phyloP scores from a whole-genome alignment of 345 rosid species.

The Boechera stricta region DNA sequence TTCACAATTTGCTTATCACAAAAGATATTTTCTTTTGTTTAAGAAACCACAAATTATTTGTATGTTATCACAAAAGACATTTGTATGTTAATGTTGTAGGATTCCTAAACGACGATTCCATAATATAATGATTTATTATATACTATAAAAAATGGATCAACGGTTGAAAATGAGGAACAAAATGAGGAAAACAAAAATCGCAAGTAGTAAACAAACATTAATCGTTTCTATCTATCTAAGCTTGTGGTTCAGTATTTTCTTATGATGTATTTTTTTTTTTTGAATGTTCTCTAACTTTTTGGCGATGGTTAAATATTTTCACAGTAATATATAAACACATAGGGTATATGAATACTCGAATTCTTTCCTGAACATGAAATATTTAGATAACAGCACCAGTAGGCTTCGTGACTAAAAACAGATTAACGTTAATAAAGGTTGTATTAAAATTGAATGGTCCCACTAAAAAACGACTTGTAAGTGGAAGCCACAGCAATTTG shows the following conservation, averaged over 20 bases:
- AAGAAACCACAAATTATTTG: not conserved
- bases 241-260: not conserved
- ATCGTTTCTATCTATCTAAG: not conserved
- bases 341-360: not conserved
- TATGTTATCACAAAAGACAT: constrained; percentile 22
- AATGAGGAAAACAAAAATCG: not conserved
- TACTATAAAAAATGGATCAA: not conserved
- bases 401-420: not conserved
- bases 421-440: no score
- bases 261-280: not conserved
- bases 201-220: constrained; percentile 5
- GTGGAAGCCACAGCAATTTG: no score
- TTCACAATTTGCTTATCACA: constrained; percentile 35
- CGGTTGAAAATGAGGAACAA: constrained; percentile 13
- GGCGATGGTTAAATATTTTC: not conserved
- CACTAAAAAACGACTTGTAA: no score
- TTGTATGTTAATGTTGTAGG: constrained; percentile 22
- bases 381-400: not conserved
- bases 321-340: not conserved
- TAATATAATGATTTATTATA: not conserved
- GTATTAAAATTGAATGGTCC: no score
- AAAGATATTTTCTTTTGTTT: not conserved
- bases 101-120: constrained; percentile 22
- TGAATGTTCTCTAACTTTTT: not conserved
- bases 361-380: not conserved